Percentiles rank a stretch among this genome's conserved stretches.
Conservation (phyloP, 352 stramenopile genomes). For the Phytophthora megakarya region DNA sequence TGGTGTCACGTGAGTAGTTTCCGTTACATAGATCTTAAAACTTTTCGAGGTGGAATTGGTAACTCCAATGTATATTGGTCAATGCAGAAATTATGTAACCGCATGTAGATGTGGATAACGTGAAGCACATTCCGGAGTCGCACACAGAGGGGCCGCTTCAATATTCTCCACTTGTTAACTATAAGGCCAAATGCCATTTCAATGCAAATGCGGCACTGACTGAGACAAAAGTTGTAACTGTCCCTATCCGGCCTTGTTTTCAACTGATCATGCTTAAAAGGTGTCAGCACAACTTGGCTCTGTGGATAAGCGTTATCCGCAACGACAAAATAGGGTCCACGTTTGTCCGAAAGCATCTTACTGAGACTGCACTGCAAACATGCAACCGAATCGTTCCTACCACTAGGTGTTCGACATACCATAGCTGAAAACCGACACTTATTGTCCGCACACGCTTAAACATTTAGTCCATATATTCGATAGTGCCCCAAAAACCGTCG, state of each 20-base stretch:
- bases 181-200: slow-evolving; percentile 17
- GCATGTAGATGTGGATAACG: slow-evolving; percentile 8
- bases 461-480: no score
- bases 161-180: slow-evolving; percentile 13
- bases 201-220: slow-evolving; percentile 4
- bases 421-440: no score
- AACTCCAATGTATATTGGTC: no score
- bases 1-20: no score
- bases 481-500: no score
- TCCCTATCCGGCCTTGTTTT: neutral
- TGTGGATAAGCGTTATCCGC: slow-evolving; percentile 9
- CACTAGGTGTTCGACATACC: no score
- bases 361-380: no score
- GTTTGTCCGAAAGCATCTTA: neutral
- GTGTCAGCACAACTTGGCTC: neutral
- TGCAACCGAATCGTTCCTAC: no score
- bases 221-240: slow-evolving; percentile 15
- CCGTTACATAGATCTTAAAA: no score
- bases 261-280: slow-evolving; percentile 5
- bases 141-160: neutral
- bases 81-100: slow-evolving; percentile 10
- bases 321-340: slow-evolving; percentile 8
- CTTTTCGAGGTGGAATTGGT: no score
- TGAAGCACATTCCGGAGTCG: neutral
- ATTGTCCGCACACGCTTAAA: no score